Conservation (phyloP, 2,329 filamentous ascomycete genomes). For the Trichothecium roseum region DNA sequence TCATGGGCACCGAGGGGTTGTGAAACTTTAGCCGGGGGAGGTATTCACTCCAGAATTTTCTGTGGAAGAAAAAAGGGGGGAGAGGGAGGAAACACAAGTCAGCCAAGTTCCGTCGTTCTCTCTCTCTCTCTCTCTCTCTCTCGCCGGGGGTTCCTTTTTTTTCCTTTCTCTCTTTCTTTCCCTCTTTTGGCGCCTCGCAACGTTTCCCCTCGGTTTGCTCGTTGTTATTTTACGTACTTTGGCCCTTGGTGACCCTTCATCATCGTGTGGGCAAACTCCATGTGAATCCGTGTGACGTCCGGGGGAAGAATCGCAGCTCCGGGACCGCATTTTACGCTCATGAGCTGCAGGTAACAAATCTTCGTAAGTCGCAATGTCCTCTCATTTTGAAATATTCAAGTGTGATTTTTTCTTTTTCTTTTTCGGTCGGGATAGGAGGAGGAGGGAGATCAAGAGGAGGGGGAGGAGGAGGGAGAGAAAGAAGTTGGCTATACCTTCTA, state of each 20-base stretch:
- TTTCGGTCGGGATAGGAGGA: too few relatives aligned
- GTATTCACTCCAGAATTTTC: constrained; percentile 79
- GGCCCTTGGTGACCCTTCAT: constrained; percentile 62
- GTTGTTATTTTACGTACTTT: constrained; percentile 37
- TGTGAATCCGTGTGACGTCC: constrained; percentile 63
- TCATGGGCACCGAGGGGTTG: constrained; percentile 79
- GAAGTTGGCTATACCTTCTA: constrained; percentile 6
- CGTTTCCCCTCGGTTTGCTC: constrained; percentile 13
- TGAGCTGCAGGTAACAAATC: constrained; percentile 49
- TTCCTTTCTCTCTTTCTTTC: too few relatives aligned
- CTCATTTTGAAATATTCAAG: too few relatives aligned
- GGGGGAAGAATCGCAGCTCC: constrained; percentile 74
- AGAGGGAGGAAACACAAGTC: too few relatives aligned
- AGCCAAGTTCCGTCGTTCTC: constrained; percentile 20
- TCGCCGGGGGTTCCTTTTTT: too few relatives aligned
- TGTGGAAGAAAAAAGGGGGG: constrained; percentile 22
- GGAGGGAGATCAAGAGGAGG: not conserved
- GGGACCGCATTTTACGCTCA: constrained; percentile 67
- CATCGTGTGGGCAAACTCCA: constrained; percentile 56
- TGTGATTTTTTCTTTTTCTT: too few relatives aligned
- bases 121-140: too few relatives aligned
- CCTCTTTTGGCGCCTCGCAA: too few relatives aligned
- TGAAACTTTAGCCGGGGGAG: constrained; percentile 87
- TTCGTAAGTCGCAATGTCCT: constrained; percentile 5
- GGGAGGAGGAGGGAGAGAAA: not conserved